Evolutionary conservation across 306 rosid species (phyloP).

Genomic region (Myrica gale): DNA sequence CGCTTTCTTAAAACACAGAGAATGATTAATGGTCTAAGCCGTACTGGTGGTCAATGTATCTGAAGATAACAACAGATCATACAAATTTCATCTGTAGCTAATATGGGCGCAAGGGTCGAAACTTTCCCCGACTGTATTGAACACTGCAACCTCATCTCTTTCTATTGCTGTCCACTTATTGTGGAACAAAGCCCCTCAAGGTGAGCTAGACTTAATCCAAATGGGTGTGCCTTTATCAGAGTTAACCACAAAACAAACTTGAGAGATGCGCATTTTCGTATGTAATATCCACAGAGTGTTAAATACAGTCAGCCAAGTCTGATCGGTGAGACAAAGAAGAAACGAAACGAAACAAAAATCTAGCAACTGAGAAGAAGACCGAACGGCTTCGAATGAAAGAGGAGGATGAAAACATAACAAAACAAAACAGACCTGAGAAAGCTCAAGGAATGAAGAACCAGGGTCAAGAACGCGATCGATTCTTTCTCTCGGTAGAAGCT

Average conservation of each 20-base stretch:
- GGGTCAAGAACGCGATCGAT: conserved; percentile 85
- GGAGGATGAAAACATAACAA: not conserved
- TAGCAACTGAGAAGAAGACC: no score
- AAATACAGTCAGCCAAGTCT: not conserved
- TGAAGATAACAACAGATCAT: not conserved
- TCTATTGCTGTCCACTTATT: not conserved
- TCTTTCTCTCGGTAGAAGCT: conserved; percentile 80
- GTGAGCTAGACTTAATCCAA: not conserved
- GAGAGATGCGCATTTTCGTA: no score
- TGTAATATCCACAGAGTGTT: not conserved
- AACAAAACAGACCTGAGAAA: conserved; percentile 67
- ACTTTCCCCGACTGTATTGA: not conserved
- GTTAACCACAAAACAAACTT: not conserved
- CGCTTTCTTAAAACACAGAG: not conserved
- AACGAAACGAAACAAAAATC: not conserved
- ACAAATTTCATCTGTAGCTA: not conserved
- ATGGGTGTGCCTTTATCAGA: no score
- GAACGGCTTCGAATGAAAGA: not conserved
- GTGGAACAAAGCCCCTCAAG: not conserved
- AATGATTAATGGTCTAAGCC: not conserved
- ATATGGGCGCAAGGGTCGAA: not conserved
- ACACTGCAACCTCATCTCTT: not conserved
- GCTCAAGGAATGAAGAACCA: conserved; percentile 92
- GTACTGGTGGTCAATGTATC: not conserved
- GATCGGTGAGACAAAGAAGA: not conserved